Evolutionary conservation across 208 protist genomes (phyloP).

Genomic region (Leishmania arabica): DNA sequence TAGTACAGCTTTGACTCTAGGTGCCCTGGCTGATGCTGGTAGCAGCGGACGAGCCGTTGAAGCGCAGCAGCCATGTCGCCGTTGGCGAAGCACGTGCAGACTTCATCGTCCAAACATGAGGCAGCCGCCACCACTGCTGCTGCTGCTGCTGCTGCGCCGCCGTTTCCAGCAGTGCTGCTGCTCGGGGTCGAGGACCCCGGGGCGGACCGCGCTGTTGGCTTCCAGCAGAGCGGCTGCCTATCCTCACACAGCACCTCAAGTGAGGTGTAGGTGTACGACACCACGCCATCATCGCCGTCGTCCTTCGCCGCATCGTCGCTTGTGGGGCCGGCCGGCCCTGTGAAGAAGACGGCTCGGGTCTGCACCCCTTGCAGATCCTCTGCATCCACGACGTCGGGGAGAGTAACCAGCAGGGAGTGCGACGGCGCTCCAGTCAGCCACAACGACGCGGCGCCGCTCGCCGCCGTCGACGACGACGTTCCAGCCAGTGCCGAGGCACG

Average conservation of each 20-base stretch:
- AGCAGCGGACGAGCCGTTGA: conserved; percentile 59
- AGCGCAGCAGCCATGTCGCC: conserved; percentile 58
- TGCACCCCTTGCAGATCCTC: conserved; percentile 71
- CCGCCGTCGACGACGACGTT: conserved; percentile 2
- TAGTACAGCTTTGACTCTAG: conserved; percentile 73
- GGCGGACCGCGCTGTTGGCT: conserved; percentile 12
- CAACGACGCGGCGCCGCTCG: conserved; percentile 36
- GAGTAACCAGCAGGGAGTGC: conserved; percentile 60
- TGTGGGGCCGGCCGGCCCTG: conserved; percentile 9
- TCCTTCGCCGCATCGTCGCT: conserved; percentile 17
- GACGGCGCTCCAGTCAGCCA: conserved; percentile 38
- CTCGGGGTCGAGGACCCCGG: conserved; percentile 15
- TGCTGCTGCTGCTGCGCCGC: no score
- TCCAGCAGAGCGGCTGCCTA: conserved; percentile 17
- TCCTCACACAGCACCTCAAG: conserved; percentile 10
- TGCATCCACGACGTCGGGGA: conserved; percentile 70
- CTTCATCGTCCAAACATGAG: conserved; percentile 61
- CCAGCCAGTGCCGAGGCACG: conserved; percentile 14
- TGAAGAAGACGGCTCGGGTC: conserved; percentile 75
- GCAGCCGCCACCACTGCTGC: not conserved
- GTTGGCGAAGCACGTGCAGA: conserved; percentile 66
- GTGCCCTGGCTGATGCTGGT: conserved; percentile 42
- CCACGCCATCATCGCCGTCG: not conserved
- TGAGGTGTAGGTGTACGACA: conserved; percentile 18
- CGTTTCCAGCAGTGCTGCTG: not conserved